phyloP scores from a whole-genome alignment of 768 basidiomycete genomes.

The Boletus tomentosulus region DNA sequence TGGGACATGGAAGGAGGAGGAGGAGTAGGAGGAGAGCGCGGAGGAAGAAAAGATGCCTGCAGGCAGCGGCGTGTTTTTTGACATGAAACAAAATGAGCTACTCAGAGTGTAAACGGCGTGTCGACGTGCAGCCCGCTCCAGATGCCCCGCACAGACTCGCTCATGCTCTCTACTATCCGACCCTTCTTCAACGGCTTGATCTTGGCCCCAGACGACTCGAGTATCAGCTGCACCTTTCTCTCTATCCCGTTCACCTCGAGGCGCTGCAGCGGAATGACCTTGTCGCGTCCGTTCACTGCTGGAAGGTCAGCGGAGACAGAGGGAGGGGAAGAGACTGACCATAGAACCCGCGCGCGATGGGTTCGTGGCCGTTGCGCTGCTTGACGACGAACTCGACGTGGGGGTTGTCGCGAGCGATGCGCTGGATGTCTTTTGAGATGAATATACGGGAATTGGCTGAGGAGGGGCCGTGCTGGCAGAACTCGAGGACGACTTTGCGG shows the following conservation, averaged over 20 bases:
- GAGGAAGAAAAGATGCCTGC: conserved; percentile 18
- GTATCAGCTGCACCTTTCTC: conserved; percentile 75
- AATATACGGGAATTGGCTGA: conserved; percentile 69
- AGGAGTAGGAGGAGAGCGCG: conserved; percentile 1
- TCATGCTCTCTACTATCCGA: conserved; percentile 68
- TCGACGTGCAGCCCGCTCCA: conserved; percentile 87
- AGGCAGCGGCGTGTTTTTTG: conserved; percentile 33
- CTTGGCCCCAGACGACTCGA: conserved; percentile 85
- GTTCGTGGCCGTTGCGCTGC: conserved; percentile 70
- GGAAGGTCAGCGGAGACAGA: conserved; percentile 10
- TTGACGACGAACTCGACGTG: conserved; percentile 83
- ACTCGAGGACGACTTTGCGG: conserved; percentile 87
- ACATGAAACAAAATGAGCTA: conserved; percentile 16
- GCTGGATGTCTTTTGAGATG: conserved; percentile 57
- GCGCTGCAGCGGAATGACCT: conserved; percentile 77
- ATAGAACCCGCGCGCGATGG: conserved; percentile 81
- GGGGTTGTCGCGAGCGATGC: conserved; percentile 67
- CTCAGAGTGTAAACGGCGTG: conserved; percentile 54
- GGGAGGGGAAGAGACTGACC: conserved; percentile 37
- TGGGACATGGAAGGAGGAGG: conserved; percentile 6
- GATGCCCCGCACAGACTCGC: conserved; percentile 80
- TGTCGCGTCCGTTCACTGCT: conserved; percentile 83
- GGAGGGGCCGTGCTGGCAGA: conserved; percentile 78
- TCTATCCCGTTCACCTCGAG: conserved; percentile 71
- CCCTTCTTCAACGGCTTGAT: conserved; percentile 71